Conservation (phyloP, 495 filamentous ascomycete species). For the Parathielavia appendiculata region DNA sequence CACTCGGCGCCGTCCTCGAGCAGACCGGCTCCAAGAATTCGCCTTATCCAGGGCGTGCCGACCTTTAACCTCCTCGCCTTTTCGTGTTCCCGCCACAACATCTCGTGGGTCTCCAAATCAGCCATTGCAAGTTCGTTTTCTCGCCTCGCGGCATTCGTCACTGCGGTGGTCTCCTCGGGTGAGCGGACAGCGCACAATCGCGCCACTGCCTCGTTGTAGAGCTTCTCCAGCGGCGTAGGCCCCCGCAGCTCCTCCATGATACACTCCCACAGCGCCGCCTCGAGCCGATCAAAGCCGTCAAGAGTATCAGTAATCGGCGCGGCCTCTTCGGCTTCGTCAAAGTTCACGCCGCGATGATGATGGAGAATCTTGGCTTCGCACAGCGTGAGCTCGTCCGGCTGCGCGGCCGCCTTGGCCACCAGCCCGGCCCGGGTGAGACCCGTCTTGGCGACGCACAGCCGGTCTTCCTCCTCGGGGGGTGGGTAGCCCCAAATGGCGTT, state of each 20-base stretch:
- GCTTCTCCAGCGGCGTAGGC: constrained; percentile 1
- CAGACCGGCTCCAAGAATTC: not conserved
- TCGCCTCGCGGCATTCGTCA: not conserved
- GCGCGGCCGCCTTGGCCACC: not conserved
- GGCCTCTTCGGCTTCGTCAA: not conserved
- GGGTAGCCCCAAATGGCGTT: not conserved
- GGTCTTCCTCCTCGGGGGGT: constrained; percentile 4
- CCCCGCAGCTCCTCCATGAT: not conserved
- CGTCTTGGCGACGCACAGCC: not conserved
- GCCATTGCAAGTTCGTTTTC: not conserved
- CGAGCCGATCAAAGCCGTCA: not conserved
- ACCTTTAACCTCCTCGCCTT: not conserved
- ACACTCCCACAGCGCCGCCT: not conserved
- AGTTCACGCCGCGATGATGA: not conserved
- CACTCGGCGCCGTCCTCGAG: constrained; percentile 1
- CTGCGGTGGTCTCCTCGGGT: not conserved
- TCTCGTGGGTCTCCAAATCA: not conserved
- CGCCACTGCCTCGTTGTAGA: not conserved
- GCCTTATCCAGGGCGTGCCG: not conserved
- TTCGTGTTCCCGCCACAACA: not conserved
- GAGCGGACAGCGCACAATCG: not conserved
- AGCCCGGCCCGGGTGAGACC: not conserved
- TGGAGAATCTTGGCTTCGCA: not conserved
- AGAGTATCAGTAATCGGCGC: not conserved
- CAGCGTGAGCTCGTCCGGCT: not conserved